Evolutionary conservation across 805 yeast species (phyloP), one percentile per base, ranked within the genome.

Genomic region (Lachancea nothofagi): DNA sequence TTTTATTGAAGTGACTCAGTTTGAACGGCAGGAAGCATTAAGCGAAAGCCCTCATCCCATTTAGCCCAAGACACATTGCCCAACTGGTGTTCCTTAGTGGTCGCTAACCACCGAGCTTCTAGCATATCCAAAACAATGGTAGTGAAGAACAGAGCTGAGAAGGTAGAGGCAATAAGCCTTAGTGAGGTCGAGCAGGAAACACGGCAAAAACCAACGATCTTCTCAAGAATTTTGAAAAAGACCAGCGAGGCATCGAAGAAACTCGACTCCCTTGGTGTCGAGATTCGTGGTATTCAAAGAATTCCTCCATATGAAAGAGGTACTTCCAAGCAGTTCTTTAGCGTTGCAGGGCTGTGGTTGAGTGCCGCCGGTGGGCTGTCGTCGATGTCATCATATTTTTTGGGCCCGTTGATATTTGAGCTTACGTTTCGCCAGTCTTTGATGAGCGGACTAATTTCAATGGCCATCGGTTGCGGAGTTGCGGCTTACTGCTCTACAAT

Each of bases 301-400:
- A 76, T 83, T 23, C 64, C 72, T 29, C 83, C 93, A 0, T 68
- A 78, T 45, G 84, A 82, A 35, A 62, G 89, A 43, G 70, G 81
- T n/a, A 56, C 65, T 3, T 48, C 55, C 22, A 56, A 50, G 25
- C 66, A 62, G 37, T 61, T 67, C 32, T 25, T 71, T 4, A 66
- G 71, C 12, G 85, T 84, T 13, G 59, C 72, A 9, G 88, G 93
- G 2, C 70, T 86, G 31, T 87, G 96, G 96, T 54, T 84, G 12
- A 78, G 89, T 29, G 95, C 90, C 0, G 74, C 89, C 43, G 94
- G 95, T 38, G 88, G 95, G 0, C 65, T 87, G n/a, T 80, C 94
- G 2, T 84, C 96, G 1, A 83, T 87, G 88, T 82, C 95, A 1
- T 77, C 93, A 1, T 87, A 75, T 54, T 77, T 83, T 40, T 63